These are phyloP conservation scores for Melanogaster broomeanus DNA, from an alignment of 768 basidiomycete species.

Conservation along the genomic window DNA sequence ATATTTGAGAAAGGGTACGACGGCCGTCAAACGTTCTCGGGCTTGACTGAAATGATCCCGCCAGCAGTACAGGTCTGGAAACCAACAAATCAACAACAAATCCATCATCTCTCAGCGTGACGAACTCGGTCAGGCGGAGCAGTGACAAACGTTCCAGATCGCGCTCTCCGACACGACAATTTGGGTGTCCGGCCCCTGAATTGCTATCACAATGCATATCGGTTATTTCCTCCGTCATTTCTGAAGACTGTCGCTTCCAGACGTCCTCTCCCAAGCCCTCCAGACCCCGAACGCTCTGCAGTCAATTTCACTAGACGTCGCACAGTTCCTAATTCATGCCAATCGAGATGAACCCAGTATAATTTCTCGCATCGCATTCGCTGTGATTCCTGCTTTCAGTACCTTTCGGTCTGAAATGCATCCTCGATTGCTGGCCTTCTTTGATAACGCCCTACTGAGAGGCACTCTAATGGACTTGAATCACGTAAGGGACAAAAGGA, in stretches of 20 bases:
- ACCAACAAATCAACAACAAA: background rate
- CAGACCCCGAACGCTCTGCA: conserved; percentile 81
- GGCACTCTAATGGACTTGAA: conserved; percentile 51
- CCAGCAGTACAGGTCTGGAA: background rate
- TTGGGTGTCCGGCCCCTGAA: conserved; percentile 44
- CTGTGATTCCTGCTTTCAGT: conserved; percentile 72
- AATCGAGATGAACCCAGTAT: conserved; percentile 53
- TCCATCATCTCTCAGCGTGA: conserved; percentile 45
- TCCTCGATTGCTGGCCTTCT: conserved; percentile 63
- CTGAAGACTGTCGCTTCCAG: conserved; percentile 73
- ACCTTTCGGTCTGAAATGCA: conserved; percentile 68
- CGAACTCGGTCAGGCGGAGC: conserved; percentile 29
- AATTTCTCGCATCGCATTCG: conserved; percentile 61
- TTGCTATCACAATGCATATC: conserved; percentile 61
- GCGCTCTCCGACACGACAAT: conserved; percentile 42
- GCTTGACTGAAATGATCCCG: background rate
- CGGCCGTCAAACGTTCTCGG: background rate
- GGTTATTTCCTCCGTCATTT: conserved; percentile 61
- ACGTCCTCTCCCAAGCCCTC: conserved; percentile 58
- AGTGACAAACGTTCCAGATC: conserved; percentile 53
- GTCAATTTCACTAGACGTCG: conserved; percentile 68
- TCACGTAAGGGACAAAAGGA: conserved; percentile 31
- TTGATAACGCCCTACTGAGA: conserved; percentile 61
- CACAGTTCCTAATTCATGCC: conserved; percentile 59
- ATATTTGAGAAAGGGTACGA: conserved; percentile 58